Base-by-base conservation (phyloP, 345 rosid species). In the Lepidium africanum region DNA sequence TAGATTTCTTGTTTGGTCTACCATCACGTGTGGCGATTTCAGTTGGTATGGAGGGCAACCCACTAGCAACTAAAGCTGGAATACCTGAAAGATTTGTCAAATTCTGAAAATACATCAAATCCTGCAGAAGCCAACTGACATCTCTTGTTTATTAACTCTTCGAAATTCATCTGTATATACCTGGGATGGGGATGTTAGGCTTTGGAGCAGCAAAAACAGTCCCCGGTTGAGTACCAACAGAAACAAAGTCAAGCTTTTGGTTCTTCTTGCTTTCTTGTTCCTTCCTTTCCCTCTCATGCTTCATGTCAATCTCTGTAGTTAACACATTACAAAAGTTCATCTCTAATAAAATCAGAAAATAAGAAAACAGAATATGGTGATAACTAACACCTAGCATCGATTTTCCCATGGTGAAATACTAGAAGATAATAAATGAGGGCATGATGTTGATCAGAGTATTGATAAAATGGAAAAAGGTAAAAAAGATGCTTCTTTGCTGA, bases 1-100 rank as follows among this genome's bases (percentile, higher is more conserved):
- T 89, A 39, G 96, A 91, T 78, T 86, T 94, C 83, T 90, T 90
- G 81, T 83, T 91, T 17, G 82, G 92, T 77, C 93, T 80, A 59
- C 86, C 87, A 54, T 94, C 96, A 19, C 87, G 82, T 37, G 74
- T 37, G 78, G 69, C 60, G n/a, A 77, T 70, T 43, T 78, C 72
- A 21, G 78, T 39, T 56, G 82, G 75, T 54, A 74, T 38, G 4
- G 90, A 52, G 47, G 67, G 79, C 71, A 83, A 63, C 37, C 81
- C 87, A 78, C 70, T 79, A 47, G 81, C 70, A 68, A 70, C 69
- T 46, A 51, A 77, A 62, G 73, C 79, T 77, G 84, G 68, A 64
- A 79, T 62, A 67, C 72, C 82, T 63, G 75, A 45, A 75, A 75
- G 48, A 70, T 15, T 27, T 36, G 41, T 39, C 63, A 38, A 71